Base-by-base conservation (phyloP, 805 yeast genomes). In the Debaryomyces maramus region DNA sequence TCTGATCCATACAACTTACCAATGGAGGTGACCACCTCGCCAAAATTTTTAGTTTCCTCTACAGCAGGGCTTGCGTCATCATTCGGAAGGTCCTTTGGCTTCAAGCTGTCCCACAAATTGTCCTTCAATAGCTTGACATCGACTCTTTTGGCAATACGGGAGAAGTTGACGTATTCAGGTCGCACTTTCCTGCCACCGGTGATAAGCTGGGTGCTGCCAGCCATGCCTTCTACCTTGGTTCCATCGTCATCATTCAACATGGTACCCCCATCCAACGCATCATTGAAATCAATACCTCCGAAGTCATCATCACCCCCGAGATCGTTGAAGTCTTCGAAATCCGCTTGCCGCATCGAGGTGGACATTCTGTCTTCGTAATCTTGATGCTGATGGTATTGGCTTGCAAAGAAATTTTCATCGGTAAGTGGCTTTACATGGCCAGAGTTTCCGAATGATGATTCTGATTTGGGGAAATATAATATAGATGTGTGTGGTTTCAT, bases 331-430 rank as follows among this genome's bases (percentile, higher is more conserved):
- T 67, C 73, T 11, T 67, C 73, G 48, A 59, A 53, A 41, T 67
- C 71, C 1, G 72, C 72, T 49, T 65, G 71, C 40, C 64, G 70
- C 47, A 55, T 61, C 41, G 63, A 63, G 35, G 55, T 58, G 2
- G 72, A 70, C 40, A 67, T 52, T 24, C 62, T 45, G 22, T 59
- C 61, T 32, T 63, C 67, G 23, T 70, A 68, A 34, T 62, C 69
- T 24, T 62, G 67, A 27, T 64, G 59, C 36, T 70, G 62, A 37
- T 72, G 66, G 57, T 81, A 84, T 51, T 75, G 80, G 22, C 69
- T 71, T 1, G 93, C 91, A 84, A 90, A 88, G 52, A 73, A 84
- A 23, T 77, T 72, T 45, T 83, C 87, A 53, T 86, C 89, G 0
- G 85, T 70, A 66, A 49, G 70, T 20, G 69, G 67, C 23, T 39